Conservation (phyloP, 352 stramenopile genomes). For the Phytopythium oedochilum region DNA sequence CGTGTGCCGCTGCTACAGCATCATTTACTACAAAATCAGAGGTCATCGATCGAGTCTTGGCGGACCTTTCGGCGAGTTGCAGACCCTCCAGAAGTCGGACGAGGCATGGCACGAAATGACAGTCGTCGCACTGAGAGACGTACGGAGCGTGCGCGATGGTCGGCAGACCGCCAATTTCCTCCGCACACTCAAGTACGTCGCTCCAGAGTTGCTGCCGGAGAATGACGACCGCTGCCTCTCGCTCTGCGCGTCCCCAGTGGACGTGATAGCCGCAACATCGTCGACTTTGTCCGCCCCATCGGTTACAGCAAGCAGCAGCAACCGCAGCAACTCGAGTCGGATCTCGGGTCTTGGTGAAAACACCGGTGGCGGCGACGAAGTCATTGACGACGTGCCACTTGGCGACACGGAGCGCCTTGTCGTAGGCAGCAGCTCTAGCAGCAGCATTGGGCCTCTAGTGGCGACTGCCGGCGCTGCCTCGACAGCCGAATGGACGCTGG, state of each 20-base stretch:
- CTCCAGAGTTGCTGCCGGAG: slow-evolving; percentile 27
- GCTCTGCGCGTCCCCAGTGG: slow-evolving; percentile 23
- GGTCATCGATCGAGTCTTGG: neutral
- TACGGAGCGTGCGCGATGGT: slow-evolving; percentile 54
- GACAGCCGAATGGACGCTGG: slow-evolving; percentile 31
- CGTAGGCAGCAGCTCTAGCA: neutral
- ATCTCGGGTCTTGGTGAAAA: neutral
- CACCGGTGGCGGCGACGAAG: neutral
- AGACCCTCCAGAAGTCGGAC: neutral
- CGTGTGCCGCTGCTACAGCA: neutral
- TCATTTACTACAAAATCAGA: neutral
- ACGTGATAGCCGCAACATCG: neutral
- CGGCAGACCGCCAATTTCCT: slow-evolving; percentile 79
- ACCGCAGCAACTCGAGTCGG: neutral
- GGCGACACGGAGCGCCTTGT: slow-evolving; percentile 7
- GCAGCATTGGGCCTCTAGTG: neutral
- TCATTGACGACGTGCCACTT: neutral
- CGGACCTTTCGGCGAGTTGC: neutral
- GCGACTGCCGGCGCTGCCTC: neutral
- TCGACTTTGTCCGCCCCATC: neutral
- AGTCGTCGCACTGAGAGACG: slow-evolving; percentile 37
- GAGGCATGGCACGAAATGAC: neutral
- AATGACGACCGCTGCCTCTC: slow-evolving; percentile 75
- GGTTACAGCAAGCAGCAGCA: neutral
- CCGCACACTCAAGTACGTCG: slow-evolving; percentile 79